phyloP scores from a whole-genome alignment of 2,329 filamentous ascomycete species.

The Cladosporium phlei region DNA sequence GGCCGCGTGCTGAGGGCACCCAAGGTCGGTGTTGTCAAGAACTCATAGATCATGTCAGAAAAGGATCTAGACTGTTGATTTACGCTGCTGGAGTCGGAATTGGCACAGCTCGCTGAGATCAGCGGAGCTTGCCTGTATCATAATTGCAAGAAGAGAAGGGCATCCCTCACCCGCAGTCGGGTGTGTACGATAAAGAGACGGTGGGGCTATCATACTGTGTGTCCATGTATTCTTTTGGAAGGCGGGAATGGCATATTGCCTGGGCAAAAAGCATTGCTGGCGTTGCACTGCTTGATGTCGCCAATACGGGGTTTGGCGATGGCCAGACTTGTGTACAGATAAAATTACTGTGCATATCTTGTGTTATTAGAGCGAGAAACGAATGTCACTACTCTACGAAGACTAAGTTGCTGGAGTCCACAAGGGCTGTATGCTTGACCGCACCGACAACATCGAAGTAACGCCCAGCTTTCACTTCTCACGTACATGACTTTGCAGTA shows the following conservation, averaged over 20 bases:
- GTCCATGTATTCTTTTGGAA: not conserved
- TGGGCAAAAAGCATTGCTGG: slow-evolving; percentile 9
- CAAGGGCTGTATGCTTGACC: too few relatives aligned
- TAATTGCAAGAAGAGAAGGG: too few relatives aligned
- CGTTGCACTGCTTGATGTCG: slow-evolving; percentile 5
- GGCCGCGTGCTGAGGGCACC: slow-evolving; percentile 83
- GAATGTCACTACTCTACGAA: slow-evolving; percentile 13
- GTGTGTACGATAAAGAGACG: slow-evolving; percentile 4
- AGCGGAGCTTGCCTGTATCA: too few relatives aligned
- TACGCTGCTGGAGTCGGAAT: too few relatives aligned
- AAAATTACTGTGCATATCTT: slow-evolving; percentile 8
- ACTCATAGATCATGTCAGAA: slow-evolving; percentile 34
- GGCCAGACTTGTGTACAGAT: slow-evolving; percentile 7
- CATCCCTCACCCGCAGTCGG: too few relatives aligned
- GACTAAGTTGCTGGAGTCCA: too few relatives aligned
- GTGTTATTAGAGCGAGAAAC: slow-evolving; percentile 10
- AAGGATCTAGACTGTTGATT: too few relatives aligned
- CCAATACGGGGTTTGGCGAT: slow-evolving; percentile 1
- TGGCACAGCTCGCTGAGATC: too few relatives aligned
- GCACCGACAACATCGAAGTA: too few relatives aligned
- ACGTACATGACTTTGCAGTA: too few relatives aligned
- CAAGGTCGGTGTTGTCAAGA: slow-evolving; percentile 95
- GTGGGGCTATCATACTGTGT: not conserved
- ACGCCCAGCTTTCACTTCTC: too few relatives aligned
- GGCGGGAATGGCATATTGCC: slow-evolving; percentile 1